phyloP scores from a whole-genome alignment of 2,329 filamentous ascomycete species.

The Calycina marina region DNA sequence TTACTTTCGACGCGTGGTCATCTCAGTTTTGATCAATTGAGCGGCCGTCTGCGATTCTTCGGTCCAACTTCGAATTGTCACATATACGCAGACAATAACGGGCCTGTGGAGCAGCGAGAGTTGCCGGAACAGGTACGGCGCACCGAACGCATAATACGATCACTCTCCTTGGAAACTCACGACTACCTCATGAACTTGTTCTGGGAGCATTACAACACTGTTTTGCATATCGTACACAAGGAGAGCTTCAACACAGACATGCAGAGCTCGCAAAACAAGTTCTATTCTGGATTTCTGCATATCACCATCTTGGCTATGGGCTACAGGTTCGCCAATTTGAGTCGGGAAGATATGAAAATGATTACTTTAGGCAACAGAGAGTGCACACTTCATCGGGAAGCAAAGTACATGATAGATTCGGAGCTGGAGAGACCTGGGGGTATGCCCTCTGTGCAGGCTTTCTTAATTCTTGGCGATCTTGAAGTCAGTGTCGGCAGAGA shows the following conservation, averaged over 20 bases:
- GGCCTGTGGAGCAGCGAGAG: slow-evolving; percentile 24
- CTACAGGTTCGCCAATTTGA: slow-evolving; percentile 34
- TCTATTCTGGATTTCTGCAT: slow-evolving; percentile 37
- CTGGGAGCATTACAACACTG: slow-evolving; percentile 36
- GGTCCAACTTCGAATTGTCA: slow-evolving; percentile 39
- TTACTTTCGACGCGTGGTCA: slow-evolving; percentile 34
- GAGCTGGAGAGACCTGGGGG: slow-evolving; percentile 37
- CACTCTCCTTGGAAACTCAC: slow-evolving; percentile 31
- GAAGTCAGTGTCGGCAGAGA: slow-evolving; percentile 39
- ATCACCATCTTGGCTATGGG: slow-evolving; percentile 37
- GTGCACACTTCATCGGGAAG: slow-evolving; percentile 37
- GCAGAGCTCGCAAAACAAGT: slow-evolving; percentile 30
- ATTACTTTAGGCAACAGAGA: slow-evolving; percentile 32
- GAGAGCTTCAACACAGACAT: slow-evolving; percentile 33
- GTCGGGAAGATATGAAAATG: slow-evolving; percentile 32
- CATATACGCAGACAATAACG: slow-evolving; percentile 29
- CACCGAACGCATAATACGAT: slow-evolving; percentile 32
- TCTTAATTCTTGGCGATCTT: slow-evolving; percentile 35
- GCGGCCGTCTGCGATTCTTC: slow-evolving; percentile 35
- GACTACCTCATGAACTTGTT: slow-evolving; percentile 37
- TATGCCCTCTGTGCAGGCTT: slow-evolving; percentile 35
- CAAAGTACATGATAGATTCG: slow-evolving; percentile 37
- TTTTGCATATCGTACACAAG: slow-evolving; percentile 34
- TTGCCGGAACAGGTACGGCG: slow-evolving; percentile 31
- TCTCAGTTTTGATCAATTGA: slow-evolving; percentile 35